Percentiles rank a stretch among this genome's conserved stretches.
These are phyloP conservation scores for Ochromonas danica DNA, from an alignment of 108 stramenopile genomes.

Conservation along the genomic window DNA sequence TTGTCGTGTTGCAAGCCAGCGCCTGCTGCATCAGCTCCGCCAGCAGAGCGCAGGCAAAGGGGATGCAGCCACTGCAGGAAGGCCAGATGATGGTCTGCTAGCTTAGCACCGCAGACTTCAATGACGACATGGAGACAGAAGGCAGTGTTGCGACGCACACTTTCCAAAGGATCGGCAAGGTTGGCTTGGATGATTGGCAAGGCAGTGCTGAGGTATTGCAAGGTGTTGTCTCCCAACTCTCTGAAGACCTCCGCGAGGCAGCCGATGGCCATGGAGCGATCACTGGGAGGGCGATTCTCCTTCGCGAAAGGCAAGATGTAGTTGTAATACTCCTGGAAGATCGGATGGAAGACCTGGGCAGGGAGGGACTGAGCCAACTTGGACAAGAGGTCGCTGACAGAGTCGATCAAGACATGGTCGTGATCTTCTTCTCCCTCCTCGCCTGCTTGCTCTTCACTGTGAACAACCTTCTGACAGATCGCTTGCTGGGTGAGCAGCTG, in stretches of 20 bases:
- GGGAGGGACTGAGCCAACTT: slow-evolving; percentile 37
- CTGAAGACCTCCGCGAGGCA: slow-evolving; percentile 89
- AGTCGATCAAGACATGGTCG: slow-evolving; percentile 76
- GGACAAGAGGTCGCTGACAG: slow-evolving; percentile 60
- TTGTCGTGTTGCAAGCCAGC: slow-evolving; percentile 86
- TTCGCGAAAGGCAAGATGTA: slow-evolving; percentile 82
- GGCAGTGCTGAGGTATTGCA: slow-evolving; percentile 69
- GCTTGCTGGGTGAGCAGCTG: background rate
- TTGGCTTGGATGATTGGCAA: slow-evolving; percentile 52
- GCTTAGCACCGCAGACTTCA: slow-evolving; percentile 68
- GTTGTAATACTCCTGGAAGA: slow-evolving; percentile 19
- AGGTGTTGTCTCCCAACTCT: slow-evolving; percentile 65
- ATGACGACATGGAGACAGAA: slow-evolving; percentile 84
- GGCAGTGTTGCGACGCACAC: slow-evolving; percentile 70
- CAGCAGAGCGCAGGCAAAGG: slow-evolving; percentile 64
- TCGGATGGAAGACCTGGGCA: background rate
- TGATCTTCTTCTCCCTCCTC: slow-evolving; percentile 86
- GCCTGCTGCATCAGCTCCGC: slow-evolving; percentile 74
- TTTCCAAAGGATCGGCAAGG: slow-evolving; percentile 67
- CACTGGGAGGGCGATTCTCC: slow-evolving; percentile 76
- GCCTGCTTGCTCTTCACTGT: slow-evolving; percentile 24
- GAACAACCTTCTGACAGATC: background rate
- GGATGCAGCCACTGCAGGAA: slow-evolving; percentile 74
- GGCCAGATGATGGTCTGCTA: slow-evolving; percentile 66
- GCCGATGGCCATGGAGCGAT: slow-evolving; percentile 90